phyloP scores from a whole-genome alignment of 75 land plant species.

The Azolla pinnata region DNA sequence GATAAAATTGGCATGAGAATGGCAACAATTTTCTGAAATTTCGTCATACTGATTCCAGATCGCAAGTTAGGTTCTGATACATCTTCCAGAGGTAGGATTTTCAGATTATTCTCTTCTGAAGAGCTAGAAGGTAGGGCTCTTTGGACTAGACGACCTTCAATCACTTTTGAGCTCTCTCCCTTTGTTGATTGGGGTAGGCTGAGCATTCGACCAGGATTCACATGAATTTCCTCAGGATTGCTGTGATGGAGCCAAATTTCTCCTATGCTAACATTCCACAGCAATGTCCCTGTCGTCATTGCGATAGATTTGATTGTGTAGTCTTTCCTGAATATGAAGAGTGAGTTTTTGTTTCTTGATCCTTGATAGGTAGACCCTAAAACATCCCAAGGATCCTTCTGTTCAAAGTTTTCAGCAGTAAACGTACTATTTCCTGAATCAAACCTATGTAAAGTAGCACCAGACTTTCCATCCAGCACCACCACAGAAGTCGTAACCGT shows the following conservation, averaged over 20 bases:
- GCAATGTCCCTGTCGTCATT: background rate
- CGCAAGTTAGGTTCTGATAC: background rate
- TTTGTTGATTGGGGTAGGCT: background rate
- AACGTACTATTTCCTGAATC: background rate
- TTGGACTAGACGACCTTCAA: background rate
- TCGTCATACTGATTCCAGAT: background rate
- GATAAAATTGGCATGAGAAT: background rate
- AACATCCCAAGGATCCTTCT: conserved; percentile 1
- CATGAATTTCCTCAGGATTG: background rate
- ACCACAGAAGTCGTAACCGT: conserved; percentile 13
- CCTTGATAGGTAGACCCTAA: background rate
- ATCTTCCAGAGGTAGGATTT: background rate
- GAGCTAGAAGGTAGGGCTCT: background rate
- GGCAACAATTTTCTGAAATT: background rate
- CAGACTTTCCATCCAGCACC: conserved; percentile 20
- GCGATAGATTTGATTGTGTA: conserved; percentile 1
- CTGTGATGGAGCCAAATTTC: background rate
- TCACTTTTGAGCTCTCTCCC: background rate
- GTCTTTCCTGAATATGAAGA: conserved; percentile 3
- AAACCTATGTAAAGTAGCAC: conserved; percentile 17
- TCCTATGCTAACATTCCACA: conserved; percentile 10
- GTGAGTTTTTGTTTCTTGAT: background rate
- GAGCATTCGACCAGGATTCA: background rate
- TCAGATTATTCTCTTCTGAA: background rate
- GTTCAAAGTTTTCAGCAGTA: background rate